Base-by-base conservation (phyloP, 805 yeast genomes). In the Saccharomycopsis synnaedendra region DNA sequence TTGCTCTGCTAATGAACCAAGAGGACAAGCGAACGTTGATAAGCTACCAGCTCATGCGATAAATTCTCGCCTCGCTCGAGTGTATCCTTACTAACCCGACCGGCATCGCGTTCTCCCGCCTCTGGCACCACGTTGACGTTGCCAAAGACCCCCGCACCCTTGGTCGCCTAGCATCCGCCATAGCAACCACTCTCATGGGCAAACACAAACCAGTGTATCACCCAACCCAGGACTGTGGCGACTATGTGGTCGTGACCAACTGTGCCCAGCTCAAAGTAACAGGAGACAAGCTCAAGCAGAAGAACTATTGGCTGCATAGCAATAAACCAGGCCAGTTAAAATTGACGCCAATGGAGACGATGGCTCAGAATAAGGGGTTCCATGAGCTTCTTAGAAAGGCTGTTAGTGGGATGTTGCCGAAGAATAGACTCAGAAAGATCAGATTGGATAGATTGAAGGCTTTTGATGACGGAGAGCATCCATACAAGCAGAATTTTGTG, bases 51-150 rank as follows among this genome's bases (percentile, higher is more conserved):
- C 5, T 29, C 27, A 30, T 37, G 19, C 41, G 45, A 10, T 19
- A 8, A 8, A 1, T 34, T 8, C 10, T 34, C 36, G 29, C 7
- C n/a, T 5, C 9, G 10, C 9, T 48, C 53, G 48, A 48, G 46
- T 47, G 19, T 37, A 37, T 8, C 9, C 42, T 37, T n/a, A 9
- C n/a, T 30, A 9, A 19, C 30, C 60, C 73, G 66, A 76, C 87
- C 3, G 85, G 82, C 4, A 70, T 81, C 27, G 85, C 94, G 3
- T 78, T 85, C 56, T 82, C 95, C 39, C 75, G 95, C 55, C 72
- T 82, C 40, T 93, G 99, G 99, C 97, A 90, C 62, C 96, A 89
- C 61, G 85, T 93, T 35, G 97, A 94, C 62, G 75, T 87, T 35
- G 85, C 95, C 9, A 72, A 77, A 43, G 98, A 93, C 47, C 66